Base-by-base conservation (phyloP, 2,329 filamentous ascomycete genomes). In the Rhynchosporium agropyri region DNA sequence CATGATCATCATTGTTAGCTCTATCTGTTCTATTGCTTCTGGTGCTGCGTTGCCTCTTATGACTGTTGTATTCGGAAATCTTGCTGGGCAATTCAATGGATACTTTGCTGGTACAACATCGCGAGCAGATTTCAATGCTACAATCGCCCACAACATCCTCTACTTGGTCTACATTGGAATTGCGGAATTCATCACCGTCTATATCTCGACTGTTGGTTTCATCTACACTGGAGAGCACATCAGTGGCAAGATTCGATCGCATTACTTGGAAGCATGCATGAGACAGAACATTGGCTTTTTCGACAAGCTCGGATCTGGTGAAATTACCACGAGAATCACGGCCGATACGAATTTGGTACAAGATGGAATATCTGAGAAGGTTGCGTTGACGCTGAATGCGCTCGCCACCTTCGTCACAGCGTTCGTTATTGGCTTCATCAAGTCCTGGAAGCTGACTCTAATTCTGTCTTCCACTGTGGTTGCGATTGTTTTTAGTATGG, bases 341-440 rank as follows among this genome's bases (percentile, higher is more conserved):
- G 89, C 93, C 10, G 94, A 98, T 75, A 96, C 92, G 50, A 97
- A 97, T 72, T 80, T 96, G 59, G 89, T 98, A 61, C 94, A 97
- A 76, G 93, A 96, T 69, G 94, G 92, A 62, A 92, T 99, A 51
- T 96, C 91, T 0, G 91, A 96, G 76, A 97, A 97, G 79, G 84
- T 96, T 50, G 87, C 86, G 13, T 78, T 97, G 67, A 92, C 91
- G 0, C 74, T 96, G 61, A 86, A 87, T 13, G 90, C 91, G 12
- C 56, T 92, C 3, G 86, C 92, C 1, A 93, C 91, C 8, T 98
- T 98, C 72, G 78, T 96, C 61, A 88, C 93, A 0, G 92, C 92
- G 15, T 97, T 97, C 68, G 80, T 97, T 61, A 94, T 99, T 68
- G 92, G 90, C 10, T 98, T 97, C 74, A 77, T 94, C 76, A 90